Evolutionary conservation across 208 protist species (phyloP).

Genomic region (Endotrypanum monterogeii): DNA sequence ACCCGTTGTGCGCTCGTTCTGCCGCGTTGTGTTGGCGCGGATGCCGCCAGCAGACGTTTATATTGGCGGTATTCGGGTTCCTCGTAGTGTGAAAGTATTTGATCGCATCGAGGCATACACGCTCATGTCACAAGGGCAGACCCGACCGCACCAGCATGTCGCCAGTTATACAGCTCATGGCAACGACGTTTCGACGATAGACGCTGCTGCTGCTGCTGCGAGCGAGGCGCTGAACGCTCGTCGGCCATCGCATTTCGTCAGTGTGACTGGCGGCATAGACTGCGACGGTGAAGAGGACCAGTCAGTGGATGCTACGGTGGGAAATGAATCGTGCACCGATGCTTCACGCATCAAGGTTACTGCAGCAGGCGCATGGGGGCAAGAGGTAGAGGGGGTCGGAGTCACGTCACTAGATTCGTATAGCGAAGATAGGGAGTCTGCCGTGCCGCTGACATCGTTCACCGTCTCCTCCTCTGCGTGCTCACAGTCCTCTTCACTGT

Average conservation of each 20-base stretch:
- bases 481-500: slow-evolving; percentile 4
- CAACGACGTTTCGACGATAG: not conserved
- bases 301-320: not conserved
- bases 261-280: not conserved
- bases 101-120: not conserved
- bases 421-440: not conserved
- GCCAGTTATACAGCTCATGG: not conserved
- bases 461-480: not conserved
- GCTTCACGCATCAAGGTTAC: not conserved
- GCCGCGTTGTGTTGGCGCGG: not conserved
- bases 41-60: not conserved
- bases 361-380: not conserved
- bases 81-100: not conserved
- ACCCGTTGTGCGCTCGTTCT: not conserved
- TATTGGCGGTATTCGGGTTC: not conserved
- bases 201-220: not conserved
- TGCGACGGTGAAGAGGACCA: not conserved
- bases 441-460: not conserved
- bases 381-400: not conserved
- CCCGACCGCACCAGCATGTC: not conserved
- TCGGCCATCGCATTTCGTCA: not conserved
- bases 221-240: not conserved
- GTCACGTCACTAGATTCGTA: not conserved
- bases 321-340: not conserved
- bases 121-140: not conserved